Evolutionary conservation across 768 basidiomycete species (phyloP).

Genomic region (Chalciporus sphaerocephalus): DNA sequence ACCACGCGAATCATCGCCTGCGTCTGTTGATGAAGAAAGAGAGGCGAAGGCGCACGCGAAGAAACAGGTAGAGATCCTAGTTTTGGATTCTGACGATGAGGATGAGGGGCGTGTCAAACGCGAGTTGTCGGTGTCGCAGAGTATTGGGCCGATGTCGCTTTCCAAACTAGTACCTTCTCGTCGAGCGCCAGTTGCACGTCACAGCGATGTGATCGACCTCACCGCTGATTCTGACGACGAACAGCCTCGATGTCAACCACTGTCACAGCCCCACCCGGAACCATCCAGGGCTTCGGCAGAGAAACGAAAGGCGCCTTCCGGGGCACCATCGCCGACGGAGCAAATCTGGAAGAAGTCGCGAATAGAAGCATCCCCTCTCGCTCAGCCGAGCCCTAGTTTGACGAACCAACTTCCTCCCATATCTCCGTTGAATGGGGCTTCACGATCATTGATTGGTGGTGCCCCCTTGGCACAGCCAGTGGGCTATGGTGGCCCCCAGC

Average conservation of each 20-base stretch:
- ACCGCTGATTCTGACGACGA: conserved; percentile 81
- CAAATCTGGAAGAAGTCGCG: conserved; percentile 72
- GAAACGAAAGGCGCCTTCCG: conserved; percentile 59
- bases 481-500: conserved; percentile 21
- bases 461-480: conserved; percentile 14
- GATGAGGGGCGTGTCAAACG: conserved; percentile 72
- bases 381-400: conserved; percentile 7
- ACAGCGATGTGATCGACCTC: conserved; percentile 72
- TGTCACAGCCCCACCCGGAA: conserved; percentile 29
- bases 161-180: conserved; percentile 24
- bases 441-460: conserved; percentile 12
- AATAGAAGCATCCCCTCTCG: conserved; percentile 23
- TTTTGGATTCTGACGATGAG: conserved; percentile 73
- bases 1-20: conserved; percentile 25
- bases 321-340: conserved; percentile 52
- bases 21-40: conserved; percentile 28
- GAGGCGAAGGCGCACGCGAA: conserved; percentile 41
- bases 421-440: conserved; percentile 18
- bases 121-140: conserved; percentile 66
- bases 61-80: conserved; percentile 54
- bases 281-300: conserved; percentile 32
- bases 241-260: conserved; percentile 32
- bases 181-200: conserved; percentile 19
- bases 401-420: conserved; percentile 22
- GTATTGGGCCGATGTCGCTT: conserved; percentile 38